Evolutionary conservation across 345 rosid species (phyloP), one percentile per base, ranked within the genome.

Genomic region (Lenwebbia sp.): DNA sequence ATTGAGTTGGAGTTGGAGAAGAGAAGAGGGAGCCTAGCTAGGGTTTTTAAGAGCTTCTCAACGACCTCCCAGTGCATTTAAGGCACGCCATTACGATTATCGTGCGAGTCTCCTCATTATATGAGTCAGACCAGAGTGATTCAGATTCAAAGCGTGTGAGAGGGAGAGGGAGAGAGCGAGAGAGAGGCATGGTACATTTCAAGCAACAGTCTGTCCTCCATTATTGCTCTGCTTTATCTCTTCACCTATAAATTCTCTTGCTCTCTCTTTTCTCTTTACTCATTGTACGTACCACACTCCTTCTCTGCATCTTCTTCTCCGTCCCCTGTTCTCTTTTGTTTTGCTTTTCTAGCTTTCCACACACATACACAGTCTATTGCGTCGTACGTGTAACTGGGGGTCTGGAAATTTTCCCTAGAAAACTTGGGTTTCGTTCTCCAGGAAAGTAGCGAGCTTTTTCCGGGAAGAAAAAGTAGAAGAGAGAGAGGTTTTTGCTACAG

Each of bases 31-130:
- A 30, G 21, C 44, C 26, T 40, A 10, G 7, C 81, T 10, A 25
- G 52, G 56, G 44, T 25, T 83, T 50, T 87, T 88, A 89, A 87
- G 55, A 84, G 90, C 86, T 85, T 70, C 81, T 87, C 92, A 90
- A 91, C 93, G 83, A 90, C 92, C 86, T 88, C 91, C 37, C 87
- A 87, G 88, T n/a, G 90, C 94, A 96, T 95, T 96, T 84, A 96
- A 93, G 89, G 89, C 70, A 44, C 53, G 55, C 52, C 81, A 70
- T 70, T 70, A 70, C 81, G 81, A 70, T 70, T 70, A 22, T 19
- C 21, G 56, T 23, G 37, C 7, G 47, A 76, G 14, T 49, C 53
- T 50, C 56, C 28, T 83, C 56, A 49, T 52, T 44, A 13, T 15
- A 49, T 82, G 17, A n/a, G 54, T 47, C 83, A 70, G 25, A 47